phyloP scores from a whole-genome alignment of 495 filamentous ascomycete genomes.

The Neurospora hispaniola region DNA sequence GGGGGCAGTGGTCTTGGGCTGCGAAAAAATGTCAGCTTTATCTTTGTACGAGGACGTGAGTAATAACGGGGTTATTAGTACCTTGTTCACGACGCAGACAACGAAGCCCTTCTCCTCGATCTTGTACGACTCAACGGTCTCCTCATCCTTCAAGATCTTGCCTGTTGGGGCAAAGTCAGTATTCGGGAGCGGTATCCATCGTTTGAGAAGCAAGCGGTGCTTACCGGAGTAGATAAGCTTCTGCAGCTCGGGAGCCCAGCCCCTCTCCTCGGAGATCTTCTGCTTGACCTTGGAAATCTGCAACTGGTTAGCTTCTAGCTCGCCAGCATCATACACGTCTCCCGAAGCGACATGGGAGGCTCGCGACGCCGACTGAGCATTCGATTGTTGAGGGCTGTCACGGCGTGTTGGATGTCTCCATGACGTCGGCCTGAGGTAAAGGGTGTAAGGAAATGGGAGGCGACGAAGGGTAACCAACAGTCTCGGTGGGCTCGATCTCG shows the following conservation, averaged over 20 bases:
- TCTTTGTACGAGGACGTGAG: too few relatives aligned
- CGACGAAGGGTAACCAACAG: conserved; percentile 50
- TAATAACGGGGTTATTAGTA: conserved; percentile 25
- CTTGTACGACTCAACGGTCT: conserved; percentile 88
- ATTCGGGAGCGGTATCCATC: neutral
- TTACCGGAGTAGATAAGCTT: conserved; percentile 97
- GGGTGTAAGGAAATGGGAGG: conserved; percentile 2
- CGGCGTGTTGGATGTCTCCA: neutral
- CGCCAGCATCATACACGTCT: neutral
- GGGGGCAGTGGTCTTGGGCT: conserved; percentile 38
- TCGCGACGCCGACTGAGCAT: neutral
- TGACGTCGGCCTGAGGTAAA: neutral
- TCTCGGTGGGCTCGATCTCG: conserved; percentile 86
- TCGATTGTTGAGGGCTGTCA: neutral
- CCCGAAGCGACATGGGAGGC: neutral
- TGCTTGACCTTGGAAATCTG: conserved; percentile 83
- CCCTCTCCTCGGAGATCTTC: conserved; percentile 79
- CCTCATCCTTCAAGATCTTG: conserved; percentile 95
- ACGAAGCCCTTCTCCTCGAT: conserved; percentile 99
- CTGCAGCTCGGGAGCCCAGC: conserved; percentile 76
- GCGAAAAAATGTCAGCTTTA: conserved; percentile 1
- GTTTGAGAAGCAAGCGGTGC: conserved; percentile 10
- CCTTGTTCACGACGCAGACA: conserved; percentile 95
- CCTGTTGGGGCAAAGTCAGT: conserved; percentile 39
- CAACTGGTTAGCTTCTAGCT: conserved; percentile 11